Evolutionary conservation across 169 alveolate genomes (phyloP), one percentile per base, ranked within the genome.

Genomic region (Eimeria tenella): DNA sequence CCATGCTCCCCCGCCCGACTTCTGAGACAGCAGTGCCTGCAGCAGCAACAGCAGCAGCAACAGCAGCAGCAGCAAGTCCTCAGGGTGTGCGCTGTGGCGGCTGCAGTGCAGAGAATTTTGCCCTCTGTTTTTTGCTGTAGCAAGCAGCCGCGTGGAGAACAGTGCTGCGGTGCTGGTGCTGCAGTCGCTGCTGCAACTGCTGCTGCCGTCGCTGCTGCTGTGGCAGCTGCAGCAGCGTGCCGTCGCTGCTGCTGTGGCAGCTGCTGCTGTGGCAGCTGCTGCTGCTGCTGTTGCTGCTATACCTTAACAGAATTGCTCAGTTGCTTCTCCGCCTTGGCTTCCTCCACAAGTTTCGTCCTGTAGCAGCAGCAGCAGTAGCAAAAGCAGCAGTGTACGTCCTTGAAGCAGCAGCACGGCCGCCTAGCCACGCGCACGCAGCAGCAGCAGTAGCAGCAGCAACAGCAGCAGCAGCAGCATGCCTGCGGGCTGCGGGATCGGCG

Each of bases 21-120:
- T 75, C 86, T 75, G 86, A 4, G 86, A 75, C 65, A 75, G 62
- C 86, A 75, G 4, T 31, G 86, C 86, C 86, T 75, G 86, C 62
- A 50, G 86, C 65, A 75, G 86, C 86, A 75, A 62, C 86, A 75
- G 62, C 58, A 75, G 62, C 86, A 23, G 73, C n/a, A 23, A n/a
- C n/a, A n/a, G n/a, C n/a, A n/a, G 75, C 17, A 65, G 25, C 23
- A 13, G 42, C 75, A 65, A 21, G 17, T 9, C 75, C 42, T n/a
- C 17, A 65, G 75, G 25, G 42, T 19, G 8, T 65, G 13, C 42
- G 5, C 42, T n/a, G 25, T 8, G 75, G 75, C 42, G 17, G 75
- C 17, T 8, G 75, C 75, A n/a, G 75, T 8, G 8, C 75, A 56
- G 75, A n/a, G 31, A 19, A 10, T 19, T 65, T 21, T 65, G 31